A percentile compares a stretch with the other conserved stretches of the same genome.
Evolutionary conservation across 176 grass and related monocot species (phyloP).

Genomic region (Bonia amplexicaulis): DNA sequence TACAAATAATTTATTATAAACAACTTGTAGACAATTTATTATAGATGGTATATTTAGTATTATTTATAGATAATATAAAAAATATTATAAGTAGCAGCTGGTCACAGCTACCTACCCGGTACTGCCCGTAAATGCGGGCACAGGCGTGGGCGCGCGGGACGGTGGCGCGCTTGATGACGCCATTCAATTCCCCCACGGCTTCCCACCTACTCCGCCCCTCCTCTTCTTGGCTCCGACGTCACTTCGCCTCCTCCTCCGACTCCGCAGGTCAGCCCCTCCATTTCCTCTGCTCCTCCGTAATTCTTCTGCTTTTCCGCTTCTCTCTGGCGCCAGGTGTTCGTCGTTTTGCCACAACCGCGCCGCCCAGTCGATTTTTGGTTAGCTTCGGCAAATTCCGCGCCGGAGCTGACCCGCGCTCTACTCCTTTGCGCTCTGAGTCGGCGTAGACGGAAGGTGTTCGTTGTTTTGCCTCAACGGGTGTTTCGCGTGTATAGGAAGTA

Average conservation of each 20-base stretch:
- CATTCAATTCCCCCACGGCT: slow-evolving; percentile 46
- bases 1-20: no score
- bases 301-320: not conserved
- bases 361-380: not conserved
- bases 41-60: no score
- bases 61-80: no score
- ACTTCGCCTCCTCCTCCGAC: slow-evolving; percentile 7
- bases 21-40: no score
- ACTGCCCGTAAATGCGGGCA: slow-evolving; percentile 20
- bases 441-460: not conserved
- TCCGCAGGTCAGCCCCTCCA: slow-evolving; percentile 32
- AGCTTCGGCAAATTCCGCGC: not conserved
- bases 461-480: not conserved
- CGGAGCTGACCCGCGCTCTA: not conserved
- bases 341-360: not conserved
- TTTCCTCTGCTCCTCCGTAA: not conserved
- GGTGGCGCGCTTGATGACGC: slow-evolving; percentile 59
- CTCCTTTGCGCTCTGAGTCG: not conserved
- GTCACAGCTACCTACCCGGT: not conserved
- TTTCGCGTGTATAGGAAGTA: not conserved
- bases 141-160: slow-evolving; percentile 20
- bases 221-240: slow-evolving; percentile 18
- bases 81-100: no score
- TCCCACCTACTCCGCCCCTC: slow-evolving; percentile 21
- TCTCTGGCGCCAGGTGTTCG: slow-evolving; percentile 7